phyloP scores from a whole-genome alignment of 2,329 filamentous ascomycete species.

The Hypoxylon sp. region DNA sequence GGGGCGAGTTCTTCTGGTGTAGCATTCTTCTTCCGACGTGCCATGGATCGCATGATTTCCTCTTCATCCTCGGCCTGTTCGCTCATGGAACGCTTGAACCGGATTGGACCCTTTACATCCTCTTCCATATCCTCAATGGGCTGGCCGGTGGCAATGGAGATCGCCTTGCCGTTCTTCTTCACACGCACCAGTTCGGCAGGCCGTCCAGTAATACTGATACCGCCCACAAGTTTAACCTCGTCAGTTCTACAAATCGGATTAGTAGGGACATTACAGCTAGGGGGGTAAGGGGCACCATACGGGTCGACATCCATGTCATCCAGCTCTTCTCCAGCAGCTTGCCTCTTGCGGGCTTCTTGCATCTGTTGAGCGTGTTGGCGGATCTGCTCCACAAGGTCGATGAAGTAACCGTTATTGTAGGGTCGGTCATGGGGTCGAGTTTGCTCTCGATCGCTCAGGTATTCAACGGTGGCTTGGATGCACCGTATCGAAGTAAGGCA shows the following conservation, averaged over 20 bases:
- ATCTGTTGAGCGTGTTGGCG: constrained; percentile 88
- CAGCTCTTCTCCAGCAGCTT: constrained; percentile 59
- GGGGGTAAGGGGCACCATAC: constrained; percentile 53
- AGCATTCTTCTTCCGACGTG: constrained; percentile 91
- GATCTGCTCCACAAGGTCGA: constrained; percentile 95
- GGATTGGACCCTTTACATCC: constrained; percentile 56
- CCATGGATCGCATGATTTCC: constrained; percentile 90
- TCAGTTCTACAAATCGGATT: constrained; percentile 57
- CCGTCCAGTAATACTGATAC: constrained; percentile 80
- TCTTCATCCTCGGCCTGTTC: constrained; percentile 80
- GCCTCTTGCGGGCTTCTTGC: constrained; percentile 74
- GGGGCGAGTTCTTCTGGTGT: constrained; percentile 83
- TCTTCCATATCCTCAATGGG: constrained; percentile 64
- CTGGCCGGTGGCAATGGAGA: constrained; percentile 78
- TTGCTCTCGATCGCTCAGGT: constrained; percentile 86
- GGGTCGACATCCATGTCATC: constrained; percentile 66
- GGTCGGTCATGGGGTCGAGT: constrained; percentile 84
- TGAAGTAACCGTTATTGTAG: constrained; percentile 95
- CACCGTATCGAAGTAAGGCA: constrained; percentile 90
- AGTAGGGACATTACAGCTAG: constrained; percentile 32
- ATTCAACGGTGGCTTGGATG: constrained; percentile 87
- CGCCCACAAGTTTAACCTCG: constrained; percentile 81
- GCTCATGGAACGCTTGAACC: constrained; percentile 72
- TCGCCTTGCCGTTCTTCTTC: constrained; percentile 79
- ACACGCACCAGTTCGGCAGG: constrained; percentile 85